Evolutionary conservation across 164 flowering plant species (phyloP), one percentile per base, ranked within the genome.

Genomic region (Warburgia ugandensis): DNA sequence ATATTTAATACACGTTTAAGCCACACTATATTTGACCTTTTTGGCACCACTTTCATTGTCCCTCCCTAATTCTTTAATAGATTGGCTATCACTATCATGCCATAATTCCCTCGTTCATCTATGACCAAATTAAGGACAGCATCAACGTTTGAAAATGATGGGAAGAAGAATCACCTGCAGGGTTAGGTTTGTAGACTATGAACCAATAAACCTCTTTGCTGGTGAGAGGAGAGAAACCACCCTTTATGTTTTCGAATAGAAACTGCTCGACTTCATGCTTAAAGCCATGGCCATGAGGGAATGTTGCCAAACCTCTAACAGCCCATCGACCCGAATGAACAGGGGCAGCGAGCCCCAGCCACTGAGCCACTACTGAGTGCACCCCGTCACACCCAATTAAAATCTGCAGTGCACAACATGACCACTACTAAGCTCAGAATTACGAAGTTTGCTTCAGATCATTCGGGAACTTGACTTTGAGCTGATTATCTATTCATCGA

Each of bases 311-410:
- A 20, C 81, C 83, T 16, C 72, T 72, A 14, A 68, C 69, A 0
- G 74, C 74, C 22, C 39, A 52, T 46, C 81, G 60, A 12, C 84
- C 81, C 1, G 77, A 65, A 32, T 63, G 21, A 0, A 70, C 64
- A 0, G 78, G 72, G 2, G 48, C 65, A 0, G 20, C 1, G 1
- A 81, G 68, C 5, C 78, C 79, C 26, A 81, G 53, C 77, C 78
- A 73, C 2, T 29, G 62, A 13, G 80, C 75, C 50, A 81, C 77
- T 19, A 49, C 45, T 1, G 87, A 81, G 72, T 76, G 70, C 26
- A 73, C 72, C 29, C 83, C 83, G 33, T 81, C 83, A 29, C 81
- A 78, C 23, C 87, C 86, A 8, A 78, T 69, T 55, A 80, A 25
- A 23, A 68, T 64, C 80, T 73, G 45, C 32, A 12, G 12, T 23